These are phyloP conservation scores for Trifolium pratense DNA, from an alignment of 306 rosid species.

Conservation along the genomic window DNA sequence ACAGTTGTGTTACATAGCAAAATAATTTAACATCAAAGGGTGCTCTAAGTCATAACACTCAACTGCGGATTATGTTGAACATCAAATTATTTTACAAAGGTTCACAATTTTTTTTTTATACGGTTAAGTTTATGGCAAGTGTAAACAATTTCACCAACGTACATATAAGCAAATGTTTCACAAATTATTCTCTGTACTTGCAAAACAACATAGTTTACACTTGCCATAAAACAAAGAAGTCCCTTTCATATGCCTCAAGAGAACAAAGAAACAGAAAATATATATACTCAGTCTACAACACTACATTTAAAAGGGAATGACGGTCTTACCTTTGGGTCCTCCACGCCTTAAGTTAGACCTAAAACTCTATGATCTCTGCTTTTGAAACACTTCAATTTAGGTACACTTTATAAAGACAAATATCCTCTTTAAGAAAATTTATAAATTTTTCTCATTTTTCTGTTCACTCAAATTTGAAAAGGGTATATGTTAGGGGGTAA, in stretches of 20 bases:
- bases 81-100: not conserved
- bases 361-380: not conserved
- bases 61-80: not conserved
- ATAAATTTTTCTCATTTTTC: not conserved
- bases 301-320: not conserved
- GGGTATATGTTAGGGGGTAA: not conserved
- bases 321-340: not conserved
- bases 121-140: too few relatives aligned
- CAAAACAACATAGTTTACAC: not conserved
- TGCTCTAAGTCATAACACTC: not conserved
- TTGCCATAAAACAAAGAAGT: not conserved
- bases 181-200: too few relatives aligned
- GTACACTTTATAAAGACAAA: not conserved
- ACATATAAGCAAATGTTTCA: too few relatives aligned
- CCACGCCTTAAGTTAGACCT: not conserved
- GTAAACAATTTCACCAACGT: too few relatives aligned
- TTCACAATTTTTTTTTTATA: too few relatives aligned
- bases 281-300: too few relatives aligned
- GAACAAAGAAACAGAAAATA: not conserved
- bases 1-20: not conserved
- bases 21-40: not conserved
- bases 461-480: not conserved
- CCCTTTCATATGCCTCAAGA: not conserved
- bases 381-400: slow-evolving; percentile 1
- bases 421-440: not conserved